Percentiles rank a stretch among this genome's conserved stretches.
Evolutionary conservation across 306 rosid species (phyloP).

Genomic region (Ceratonia siliqua): DNA sequence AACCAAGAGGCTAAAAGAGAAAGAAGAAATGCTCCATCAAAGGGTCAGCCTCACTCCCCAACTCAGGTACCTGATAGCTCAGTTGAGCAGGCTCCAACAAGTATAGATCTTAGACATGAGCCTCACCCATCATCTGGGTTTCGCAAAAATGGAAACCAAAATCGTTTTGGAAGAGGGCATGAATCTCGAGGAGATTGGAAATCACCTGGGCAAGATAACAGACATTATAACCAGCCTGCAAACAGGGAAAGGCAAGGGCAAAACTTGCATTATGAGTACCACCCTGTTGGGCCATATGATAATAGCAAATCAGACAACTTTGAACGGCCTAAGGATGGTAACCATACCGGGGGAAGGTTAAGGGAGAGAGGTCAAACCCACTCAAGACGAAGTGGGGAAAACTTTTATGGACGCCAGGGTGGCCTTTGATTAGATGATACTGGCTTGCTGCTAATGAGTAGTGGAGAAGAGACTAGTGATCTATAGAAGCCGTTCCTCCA

Average conservation of each 20-base stretch:
- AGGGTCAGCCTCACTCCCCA: conserved; percentile 58
- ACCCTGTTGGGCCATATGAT: conserved; percentile 72
- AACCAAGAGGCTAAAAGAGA: conserved; percentile 60
- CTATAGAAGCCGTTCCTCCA: conserved; percentile 25
- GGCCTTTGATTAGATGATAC: conserved; percentile 57
- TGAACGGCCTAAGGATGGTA: conserved; percentile 60
- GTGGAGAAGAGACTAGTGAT: conserved; percentile 27
- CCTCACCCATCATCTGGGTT: conserved; percentile 58
- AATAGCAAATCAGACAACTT: conserved; percentile 42
- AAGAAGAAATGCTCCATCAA: conserved; percentile 50
- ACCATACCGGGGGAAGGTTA: conserved; percentile 55
- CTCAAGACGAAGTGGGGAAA: conserved; percentile 77
- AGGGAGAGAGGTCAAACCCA: conserved; percentile 77
- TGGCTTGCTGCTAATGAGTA: conserved; percentile 41
- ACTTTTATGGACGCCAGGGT: conserved; percentile 58
- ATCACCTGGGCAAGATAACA: conserved; percentile 55
- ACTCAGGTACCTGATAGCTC: conserved; percentile 42
- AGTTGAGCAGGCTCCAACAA: conserved; percentile 47
- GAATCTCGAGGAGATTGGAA: conserved; percentile 77
- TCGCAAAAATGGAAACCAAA: conserved; percentile 65
- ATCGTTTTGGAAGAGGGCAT: conserved; percentile 58
- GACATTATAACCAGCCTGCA: conserved; percentile 50
- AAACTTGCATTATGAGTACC: conserved; percentile 69
- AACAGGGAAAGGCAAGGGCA: conserved; percentile 75
- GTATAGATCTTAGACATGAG: conserved; percentile 58